Conservation (phyloP, 2,329 filamentous ascomycete genomes). For the Colletotrichum incanum region DNA sequence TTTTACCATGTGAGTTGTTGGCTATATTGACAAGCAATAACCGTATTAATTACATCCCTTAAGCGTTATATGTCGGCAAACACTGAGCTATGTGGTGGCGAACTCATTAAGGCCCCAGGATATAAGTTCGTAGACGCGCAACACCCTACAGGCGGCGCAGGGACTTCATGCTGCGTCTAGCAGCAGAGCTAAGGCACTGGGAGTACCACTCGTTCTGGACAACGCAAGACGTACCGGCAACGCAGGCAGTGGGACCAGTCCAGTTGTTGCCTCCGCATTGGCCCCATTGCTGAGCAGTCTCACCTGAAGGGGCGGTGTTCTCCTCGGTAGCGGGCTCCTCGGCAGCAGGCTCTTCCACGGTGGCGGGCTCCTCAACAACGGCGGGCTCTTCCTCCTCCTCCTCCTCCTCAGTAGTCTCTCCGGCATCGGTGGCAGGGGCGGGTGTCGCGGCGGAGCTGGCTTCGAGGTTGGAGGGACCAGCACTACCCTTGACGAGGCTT, state of each 20-base stretch:
- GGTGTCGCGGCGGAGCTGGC: conserved; percentile 26
- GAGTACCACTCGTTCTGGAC: conserved; percentile 62
- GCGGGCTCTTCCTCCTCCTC: not conserved
- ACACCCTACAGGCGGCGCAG: conserved; percentile 7
- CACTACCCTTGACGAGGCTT: conserved; percentile 46
- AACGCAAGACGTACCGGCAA: conserved; percentile 43
- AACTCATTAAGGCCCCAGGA: no score
- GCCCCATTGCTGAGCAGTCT: conserved; percentile 35
- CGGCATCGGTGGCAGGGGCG: conserved; percentile 1
- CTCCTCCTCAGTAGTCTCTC: conserved; percentile 2
- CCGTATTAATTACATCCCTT: not conserved
- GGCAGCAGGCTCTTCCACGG: not conserved
- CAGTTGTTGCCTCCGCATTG: conserved; percentile 49
- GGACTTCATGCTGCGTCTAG: not conserved
- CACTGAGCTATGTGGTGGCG: fast-evolving
- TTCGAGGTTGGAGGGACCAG: conserved; percentile 48
- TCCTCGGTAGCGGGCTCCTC: conserved; percentile 2
- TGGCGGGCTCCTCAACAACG: not conserved
- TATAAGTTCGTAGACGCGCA: not conserved
- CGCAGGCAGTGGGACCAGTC: conserved; percentile 47
- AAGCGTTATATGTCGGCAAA: not conserved
- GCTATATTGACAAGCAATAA: not conserved
- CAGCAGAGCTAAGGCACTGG: conserved; percentile 64
- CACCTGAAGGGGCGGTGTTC: not conserved
- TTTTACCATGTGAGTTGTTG: not conserved